Base-by-base conservation (phyloP, 2,329 filamentous ascomycete genomes). In the Leptographium lundbergii region DNA sequence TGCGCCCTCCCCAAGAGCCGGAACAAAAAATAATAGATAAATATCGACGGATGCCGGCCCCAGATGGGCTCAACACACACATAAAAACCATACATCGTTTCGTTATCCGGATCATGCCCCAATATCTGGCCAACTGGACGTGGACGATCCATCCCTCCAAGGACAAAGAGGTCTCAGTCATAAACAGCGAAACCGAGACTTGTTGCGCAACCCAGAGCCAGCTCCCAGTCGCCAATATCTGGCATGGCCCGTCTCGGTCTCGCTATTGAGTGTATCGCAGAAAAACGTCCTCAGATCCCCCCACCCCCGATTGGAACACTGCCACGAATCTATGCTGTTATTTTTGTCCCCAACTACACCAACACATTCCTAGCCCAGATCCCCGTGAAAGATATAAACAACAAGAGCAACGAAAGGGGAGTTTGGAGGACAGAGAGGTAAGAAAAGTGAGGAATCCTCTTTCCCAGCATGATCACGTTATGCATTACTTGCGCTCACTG, bases 321-420 rank as follows among this genome's bases (percentile, higher is more conserved):
- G 52, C 42, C 52, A 56, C 57, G 48, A 48, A 47, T 45, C 32
- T 59, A 55, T 45, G 52, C 29, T 56, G 42, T 22, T 36, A 36
- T 25, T 54, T 54, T 58, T 56, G 52, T 51, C 25, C 54, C 25
- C 27, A 34, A 29, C 25, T 39, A 53, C 25, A 22, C 50, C 54
- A 52, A n/a, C 53, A 52, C 42, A 32, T 29, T 56, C n/a, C 42
- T 32, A 36, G 19, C 24, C 34, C 19, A 52, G n/a, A 29, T 63
- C 22, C 34, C 29, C 24, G 17, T 25, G 19, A 19, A 19, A 25
- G 13, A 27, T 9, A 25, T 11, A 54, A 34, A 3, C 9, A 42
- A 42, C 10, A 9, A 24, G 24, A 39, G 53, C 17, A 54, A 9
- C 7, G 36, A 54, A 53, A 54, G 24, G 25, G 4, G 25, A 29